Conservation (phyloP, 2,329 filamentous ascomycete genomes). For the Pseudogymnoascus sp. region DNA sequence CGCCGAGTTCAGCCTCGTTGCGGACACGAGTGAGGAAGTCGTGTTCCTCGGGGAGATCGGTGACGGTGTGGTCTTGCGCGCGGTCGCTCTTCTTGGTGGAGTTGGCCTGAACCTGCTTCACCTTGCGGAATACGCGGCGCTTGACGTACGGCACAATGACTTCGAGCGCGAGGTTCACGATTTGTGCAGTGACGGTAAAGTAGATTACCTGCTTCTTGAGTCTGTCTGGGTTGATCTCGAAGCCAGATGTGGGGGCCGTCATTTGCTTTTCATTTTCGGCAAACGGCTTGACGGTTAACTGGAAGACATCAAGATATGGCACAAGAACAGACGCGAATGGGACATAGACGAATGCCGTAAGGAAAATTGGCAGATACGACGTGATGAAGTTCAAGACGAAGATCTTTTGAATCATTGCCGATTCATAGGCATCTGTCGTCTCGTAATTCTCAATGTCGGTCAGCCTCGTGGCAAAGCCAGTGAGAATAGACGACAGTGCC, state of each 20-base stretch:
- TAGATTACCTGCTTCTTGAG: conserved; percentile 91
- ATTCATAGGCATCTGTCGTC: conserved; percentile 74
- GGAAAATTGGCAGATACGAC: conserved; percentile 83
- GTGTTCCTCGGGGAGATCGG: conserved; percentile 70
- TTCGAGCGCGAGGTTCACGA: conserved; percentile 81
- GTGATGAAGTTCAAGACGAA: conserved; percentile 97
- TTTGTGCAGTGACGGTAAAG: conserved; percentile 87
- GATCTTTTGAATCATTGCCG: conserved; percentile 82
- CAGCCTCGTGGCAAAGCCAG: conserved; percentile 65
- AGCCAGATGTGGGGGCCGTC: conserved; percentile 49
- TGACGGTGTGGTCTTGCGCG: conserved; percentile 34
- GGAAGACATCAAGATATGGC: conserved; percentile 79
- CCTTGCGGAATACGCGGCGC: conserved; percentile 68
- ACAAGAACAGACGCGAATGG: conserved; percentile 80
- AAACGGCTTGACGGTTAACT: conserved; percentile 64
- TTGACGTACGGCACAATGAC: conserved; percentile 80
- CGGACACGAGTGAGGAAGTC: conserved; percentile 76
- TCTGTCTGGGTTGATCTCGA: conserved; percentile 74
- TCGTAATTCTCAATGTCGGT: conserved; percentile 89
- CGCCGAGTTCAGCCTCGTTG: conserved; percentile 70
- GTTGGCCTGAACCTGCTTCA: conserved; percentile 63
- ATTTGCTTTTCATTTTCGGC: conserved; percentile 69
- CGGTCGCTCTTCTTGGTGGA: conserved; percentile 42
- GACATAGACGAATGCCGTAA: conserved; percentile 91
- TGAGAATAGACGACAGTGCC: conserved; percentile 68